Percentiles rank a stretch among this genome's conserved stretches.
These are phyloP conservation scores for Mycena rosella DNA, from an alignment of 768 basidiomycete genomes.

Conservation along the genomic window DNA sequence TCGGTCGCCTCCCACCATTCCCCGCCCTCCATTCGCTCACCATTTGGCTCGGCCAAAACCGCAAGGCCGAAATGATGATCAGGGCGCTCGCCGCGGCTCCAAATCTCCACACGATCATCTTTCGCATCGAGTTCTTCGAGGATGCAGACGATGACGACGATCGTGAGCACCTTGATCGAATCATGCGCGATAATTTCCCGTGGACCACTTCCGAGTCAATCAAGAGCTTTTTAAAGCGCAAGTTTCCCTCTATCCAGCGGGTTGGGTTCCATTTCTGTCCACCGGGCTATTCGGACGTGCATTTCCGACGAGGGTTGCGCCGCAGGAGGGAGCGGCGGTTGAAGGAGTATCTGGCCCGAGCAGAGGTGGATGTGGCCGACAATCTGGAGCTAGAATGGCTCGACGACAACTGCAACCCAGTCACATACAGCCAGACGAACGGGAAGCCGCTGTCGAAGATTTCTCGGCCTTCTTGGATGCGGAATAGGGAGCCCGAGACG, in stretches of 20 bases:
- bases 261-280: constrained; percentile 12
- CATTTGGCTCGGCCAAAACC: neutral
- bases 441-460: constrained; percentile 13
- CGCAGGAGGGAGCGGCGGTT: constrained; percentile 12
- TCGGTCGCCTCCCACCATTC: neutral
- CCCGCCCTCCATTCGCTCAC: neutral
- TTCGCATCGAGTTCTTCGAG: neutral
- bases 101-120: constrained; percentile 1
- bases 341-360: neutral
- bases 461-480: too few species aligned
- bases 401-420: neutral
- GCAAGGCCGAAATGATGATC: neutral
- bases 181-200: neutral
- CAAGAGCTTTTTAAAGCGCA: too few species aligned
- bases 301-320: constrained; percentile 19
- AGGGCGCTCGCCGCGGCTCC: neutral
- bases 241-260: too few species aligned
- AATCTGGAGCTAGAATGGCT: constrained; percentile 20
- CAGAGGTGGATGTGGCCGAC: neutral
- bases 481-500: neutral
- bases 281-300: neutral
- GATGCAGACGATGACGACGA: neutral
- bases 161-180: neutral
- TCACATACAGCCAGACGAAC: constrained; percentile 5
- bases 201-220: too few species aligned